Evolutionary conservation across 2,329 filamentous ascomycete genomes (phyloP).

Genomic region (Fusarium newnesense): DNA sequence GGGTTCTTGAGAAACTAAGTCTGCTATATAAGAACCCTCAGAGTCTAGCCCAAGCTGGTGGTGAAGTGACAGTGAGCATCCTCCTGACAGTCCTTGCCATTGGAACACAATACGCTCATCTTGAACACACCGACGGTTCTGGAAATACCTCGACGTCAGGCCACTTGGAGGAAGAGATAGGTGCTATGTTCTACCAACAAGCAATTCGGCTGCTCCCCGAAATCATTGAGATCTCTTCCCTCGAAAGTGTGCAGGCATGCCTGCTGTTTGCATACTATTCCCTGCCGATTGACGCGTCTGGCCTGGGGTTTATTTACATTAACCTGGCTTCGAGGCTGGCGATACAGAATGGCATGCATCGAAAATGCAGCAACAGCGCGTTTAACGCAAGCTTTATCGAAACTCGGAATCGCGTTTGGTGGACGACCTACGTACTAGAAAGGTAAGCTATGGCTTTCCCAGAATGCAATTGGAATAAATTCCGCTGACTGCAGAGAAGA

Average conservation of each 20-base stretch:
- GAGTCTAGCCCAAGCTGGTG: neutral
- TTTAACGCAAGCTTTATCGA: neutral
- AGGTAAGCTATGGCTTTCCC: neutral
- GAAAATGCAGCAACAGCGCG: neutral
- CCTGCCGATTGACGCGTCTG: constrained; percentile 1
- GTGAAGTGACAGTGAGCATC: neutral
- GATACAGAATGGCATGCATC: constrained; percentile 8
- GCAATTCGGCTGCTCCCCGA: neutral
- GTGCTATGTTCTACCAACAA: constrained; percentile 2
- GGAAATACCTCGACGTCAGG: neutral
- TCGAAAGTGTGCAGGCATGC: constrained; percentile 6
- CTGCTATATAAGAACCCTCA: neutral
- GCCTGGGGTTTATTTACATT: neutral
- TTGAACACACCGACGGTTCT: neutral
- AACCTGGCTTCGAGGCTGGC: neutral
- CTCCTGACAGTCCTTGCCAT: neutral
- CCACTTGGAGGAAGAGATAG: constrained; percentile 3
- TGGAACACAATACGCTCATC: neutral
- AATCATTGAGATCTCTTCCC: neutral
- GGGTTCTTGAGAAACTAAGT: neutral
- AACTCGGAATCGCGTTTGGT: neutral
- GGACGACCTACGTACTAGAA: constrained; percentile 2
- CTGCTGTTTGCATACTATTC: constrained; percentile 6
- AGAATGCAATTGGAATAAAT: neutral
- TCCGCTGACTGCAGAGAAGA: neutral